Evolutionary conservation across 2,329 filamentous ascomycete genomes (phyloP).

Genomic region (Arthrobotrys sphaeroides): DNA sequence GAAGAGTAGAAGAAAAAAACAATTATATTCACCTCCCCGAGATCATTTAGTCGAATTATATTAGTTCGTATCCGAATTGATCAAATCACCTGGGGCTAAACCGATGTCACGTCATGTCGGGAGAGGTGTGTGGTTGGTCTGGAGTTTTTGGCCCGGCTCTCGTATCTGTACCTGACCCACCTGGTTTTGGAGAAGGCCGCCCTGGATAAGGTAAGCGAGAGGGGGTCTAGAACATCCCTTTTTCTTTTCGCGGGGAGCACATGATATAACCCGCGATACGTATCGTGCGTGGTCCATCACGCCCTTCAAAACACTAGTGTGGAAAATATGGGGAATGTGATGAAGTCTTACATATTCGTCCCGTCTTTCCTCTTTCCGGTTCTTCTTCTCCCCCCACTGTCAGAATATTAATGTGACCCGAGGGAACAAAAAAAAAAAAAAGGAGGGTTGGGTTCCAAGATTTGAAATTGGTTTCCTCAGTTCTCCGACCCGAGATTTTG

Average conservation of each 20-base stretch:
- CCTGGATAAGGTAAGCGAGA: background rate
- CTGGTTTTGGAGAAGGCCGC: background rate
- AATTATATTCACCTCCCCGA: too few relatives aligned
- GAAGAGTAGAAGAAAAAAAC: too few relatives aligned
- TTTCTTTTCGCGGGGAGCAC: background rate
- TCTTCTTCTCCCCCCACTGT: background rate
- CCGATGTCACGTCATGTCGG: background rate
- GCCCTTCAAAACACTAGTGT: background rate
- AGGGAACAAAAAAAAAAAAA: too few relatives aligned
- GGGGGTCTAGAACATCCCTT: background rate
- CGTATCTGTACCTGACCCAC: too few relatives aligned
- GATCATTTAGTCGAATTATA: too few relatives aligned
- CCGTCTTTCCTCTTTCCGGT: background rate
- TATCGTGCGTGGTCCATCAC: too few relatives aligned
- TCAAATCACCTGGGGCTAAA: too few relatives aligned
- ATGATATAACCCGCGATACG: background rate
- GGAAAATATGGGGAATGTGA: background rate
- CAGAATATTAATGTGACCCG: background rate
- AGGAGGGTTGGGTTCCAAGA: background rate
- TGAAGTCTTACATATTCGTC: background rate
- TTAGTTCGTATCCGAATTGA: too few relatives aligned
- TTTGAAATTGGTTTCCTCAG: background rate
- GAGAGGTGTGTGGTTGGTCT: too few relatives aligned
- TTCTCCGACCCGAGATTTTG: constrained; percentile 21
- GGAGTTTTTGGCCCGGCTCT: too few relatives aligned